Evolutionary conservation across 345 rosid genomes (phyloP).

Genomic region (Hirschfeldia incana): DNA sequence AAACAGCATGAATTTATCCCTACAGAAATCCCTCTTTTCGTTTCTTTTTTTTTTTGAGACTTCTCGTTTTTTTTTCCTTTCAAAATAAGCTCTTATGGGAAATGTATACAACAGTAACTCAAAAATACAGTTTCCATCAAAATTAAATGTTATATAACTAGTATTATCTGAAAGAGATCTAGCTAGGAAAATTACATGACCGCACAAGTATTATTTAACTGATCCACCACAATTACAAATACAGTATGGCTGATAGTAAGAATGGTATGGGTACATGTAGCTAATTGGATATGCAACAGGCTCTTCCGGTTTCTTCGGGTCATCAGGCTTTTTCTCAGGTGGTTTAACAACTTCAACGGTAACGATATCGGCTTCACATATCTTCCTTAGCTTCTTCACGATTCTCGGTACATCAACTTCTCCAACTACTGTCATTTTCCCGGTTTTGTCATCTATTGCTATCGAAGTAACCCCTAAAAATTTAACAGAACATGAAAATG

Average conservation of each 20-base stretch:
- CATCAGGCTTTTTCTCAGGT: slow-evolving; percentile 58
- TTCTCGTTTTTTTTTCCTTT: not conserved
- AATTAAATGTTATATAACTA: not conserved
- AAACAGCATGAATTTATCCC: not conserved
- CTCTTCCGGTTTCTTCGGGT: slow-evolving; percentile 32
- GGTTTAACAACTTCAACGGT: slow-evolving; percentile 65
- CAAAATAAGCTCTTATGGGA: not conserved
- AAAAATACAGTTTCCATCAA: not conserved
- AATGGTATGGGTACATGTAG: not conserved
- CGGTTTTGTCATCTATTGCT: slow-evolving; percentile 56
- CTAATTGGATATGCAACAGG: slow-evolving; percentile 9
- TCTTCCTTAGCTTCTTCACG: slow-evolving; percentile 55
- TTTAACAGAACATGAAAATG: not conserved
- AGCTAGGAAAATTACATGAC: slow-evolving; percentile 20
- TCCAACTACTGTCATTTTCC: slow-evolving; percentile 59
- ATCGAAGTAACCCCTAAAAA: slow-evolving; percentile 50
- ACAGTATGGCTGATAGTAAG: not conserved
- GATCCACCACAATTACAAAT: not conserved
- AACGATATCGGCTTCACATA: slow-evolving; percentile 48
- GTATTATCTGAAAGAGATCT: not conserved
- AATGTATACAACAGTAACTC: not conserved
- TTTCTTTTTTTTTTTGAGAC: too few species aligned
- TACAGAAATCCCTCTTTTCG: not conserved
- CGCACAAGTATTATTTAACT: slow-evolving; percentile 14
- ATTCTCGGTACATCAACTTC: slow-evolving; percentile 47